Conservation (phyloP, 352 stramenopile genomes). For the Phytophthora europaea region DNA sequence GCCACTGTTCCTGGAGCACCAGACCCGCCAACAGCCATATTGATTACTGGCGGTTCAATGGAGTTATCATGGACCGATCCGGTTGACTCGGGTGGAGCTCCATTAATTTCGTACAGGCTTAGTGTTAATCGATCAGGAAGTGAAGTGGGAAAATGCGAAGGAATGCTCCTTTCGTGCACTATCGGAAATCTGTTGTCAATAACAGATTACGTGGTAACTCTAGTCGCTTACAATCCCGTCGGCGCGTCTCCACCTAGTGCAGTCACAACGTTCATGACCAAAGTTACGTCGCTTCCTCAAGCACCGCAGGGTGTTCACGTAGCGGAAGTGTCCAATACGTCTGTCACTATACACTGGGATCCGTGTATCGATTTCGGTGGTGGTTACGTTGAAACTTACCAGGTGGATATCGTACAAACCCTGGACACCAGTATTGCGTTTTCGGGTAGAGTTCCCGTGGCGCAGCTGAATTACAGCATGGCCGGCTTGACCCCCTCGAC, state of each 20-base stretch:
- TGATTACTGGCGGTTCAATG: constrained; percentile 55
- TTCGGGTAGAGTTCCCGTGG: constrained; percentile 22
- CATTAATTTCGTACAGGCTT: constrained; percentile 55
- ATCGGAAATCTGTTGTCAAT: constrained; percentile 50
- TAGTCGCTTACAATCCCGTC: constrained; percentile 50
- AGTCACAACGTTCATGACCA: constrained; percentile 33
- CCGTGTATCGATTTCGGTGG: constrained; percentile 58
- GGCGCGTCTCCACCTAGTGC: constrained; percentile 44
- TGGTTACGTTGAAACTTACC: constrained; percentile 50
- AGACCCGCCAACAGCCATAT: constrained; percentile 24
- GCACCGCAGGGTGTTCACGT: constrained; percentile 42
- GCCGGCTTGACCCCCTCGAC: constrained; percentile 27
- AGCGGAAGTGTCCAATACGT: constrained; percentile 21
- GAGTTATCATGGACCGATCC: constrained; percentile 53
- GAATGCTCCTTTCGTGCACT: constrained; percentile 52
- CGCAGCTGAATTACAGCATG: constrained; percentile 34
- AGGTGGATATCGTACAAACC: constrained; percentile 32
- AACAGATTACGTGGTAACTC: constrained; percentile 52
- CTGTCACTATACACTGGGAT: constrained; percentile 47
- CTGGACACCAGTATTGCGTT: constrained; percentile 4
- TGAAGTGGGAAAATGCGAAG: constrained; percentile 48
- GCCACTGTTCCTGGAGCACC: constrained; percentile 41
- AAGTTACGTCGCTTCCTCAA: constrained; percentile 35
- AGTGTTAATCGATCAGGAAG: constrained; percentile 24
- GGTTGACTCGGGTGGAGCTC: constrained; percentile 59